Conservation (phyloP, 2,329 filamentous ascomycete species). For the Penicillium nordicum region DNA sequence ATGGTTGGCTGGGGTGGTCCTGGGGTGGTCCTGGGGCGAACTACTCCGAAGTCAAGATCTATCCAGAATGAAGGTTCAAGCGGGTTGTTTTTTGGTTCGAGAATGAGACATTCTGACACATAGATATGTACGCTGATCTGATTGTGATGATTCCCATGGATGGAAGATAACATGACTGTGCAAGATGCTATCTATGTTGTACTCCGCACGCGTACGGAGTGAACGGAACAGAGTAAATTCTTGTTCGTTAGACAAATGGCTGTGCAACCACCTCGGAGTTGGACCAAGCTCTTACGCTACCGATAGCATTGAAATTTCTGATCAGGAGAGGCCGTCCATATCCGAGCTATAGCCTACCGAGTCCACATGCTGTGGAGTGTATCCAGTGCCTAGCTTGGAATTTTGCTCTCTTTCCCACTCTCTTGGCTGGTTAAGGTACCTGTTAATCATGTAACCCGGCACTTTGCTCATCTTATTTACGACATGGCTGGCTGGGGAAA, state of each 20-base stretch:
- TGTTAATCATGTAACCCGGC: neutral
- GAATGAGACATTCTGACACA: conserved; percentile 6
- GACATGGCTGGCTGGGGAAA: neutral
- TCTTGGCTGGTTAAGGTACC: neutral
- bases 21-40: neutral
- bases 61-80: too few relatives aligned
- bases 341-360: neutral
- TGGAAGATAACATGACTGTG: neutral
- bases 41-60: neutral
- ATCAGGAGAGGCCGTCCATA: neutral
- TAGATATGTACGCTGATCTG: neutral
- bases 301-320: neutral
- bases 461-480: neutral
- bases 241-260: neutral
- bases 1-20: too few relatives aligned
- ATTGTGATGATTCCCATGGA: neutral
- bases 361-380: neutral
- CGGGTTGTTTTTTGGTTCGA: neutral
- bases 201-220: neutral
- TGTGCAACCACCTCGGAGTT: neutral
- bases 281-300: neutral
- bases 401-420: neutral
- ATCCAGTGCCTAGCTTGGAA: neutral
- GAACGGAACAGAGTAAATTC: too few relatives aligned
- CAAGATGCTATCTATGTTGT: neutral